Evolutionary conservation across 2,329 filamentous ascomycete genomes (phyloP).

Genomic region (Fonsecaea pugnacius): DNA sequence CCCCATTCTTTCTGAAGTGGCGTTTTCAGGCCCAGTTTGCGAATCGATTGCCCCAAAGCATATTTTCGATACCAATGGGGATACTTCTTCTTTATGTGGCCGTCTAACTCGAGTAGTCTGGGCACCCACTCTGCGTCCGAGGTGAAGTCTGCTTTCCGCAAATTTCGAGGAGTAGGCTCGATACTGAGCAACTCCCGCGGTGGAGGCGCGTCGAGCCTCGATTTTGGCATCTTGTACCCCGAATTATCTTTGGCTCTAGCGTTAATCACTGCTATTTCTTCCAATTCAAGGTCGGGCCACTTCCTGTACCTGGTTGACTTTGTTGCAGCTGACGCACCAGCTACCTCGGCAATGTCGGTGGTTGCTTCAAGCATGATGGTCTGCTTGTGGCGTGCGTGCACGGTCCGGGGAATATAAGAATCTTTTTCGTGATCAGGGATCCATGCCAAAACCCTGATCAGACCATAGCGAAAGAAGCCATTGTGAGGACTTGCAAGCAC

Average conservation of each 20-base stretch:
- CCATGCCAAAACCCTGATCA: constrained; percentile 80
- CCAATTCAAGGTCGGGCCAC: constrained; percentile 25
- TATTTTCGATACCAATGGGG: constrained; percentile 19
- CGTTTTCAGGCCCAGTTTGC: constrained; percentile 5
- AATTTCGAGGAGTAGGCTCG: constrained; percentile 15
- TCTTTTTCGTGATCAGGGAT: constrained; percentile 64
- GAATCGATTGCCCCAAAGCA: neutral
- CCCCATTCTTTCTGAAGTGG: constrained; percentile 27
- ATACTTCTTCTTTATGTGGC: constrained; percentile 18
- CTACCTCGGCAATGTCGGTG: constrained; percentile 30
- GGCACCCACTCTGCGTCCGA: constrained; percentile 28
- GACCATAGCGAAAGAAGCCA: constrained; percentile 75
- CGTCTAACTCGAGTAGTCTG: constrained; percentile 23
- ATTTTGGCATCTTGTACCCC: constrained; percentile 1
- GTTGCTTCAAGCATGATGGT: constrained; percentile 31
- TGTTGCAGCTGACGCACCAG: constrained; percentile 15
- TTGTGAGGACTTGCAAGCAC: constrained; percentile 57
- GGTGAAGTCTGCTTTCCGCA: constrained; percentile 18
- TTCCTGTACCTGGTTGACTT: constrained; percentile 18
- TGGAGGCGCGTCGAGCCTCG: constrained; percentile 16
- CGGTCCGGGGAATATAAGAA: constrained; percentile 63
- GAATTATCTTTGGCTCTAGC: constrained; percentile 8
- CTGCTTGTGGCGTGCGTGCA: constrained; percentile 54
- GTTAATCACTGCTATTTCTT: constrained; percentile 23
- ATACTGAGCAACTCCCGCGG: constrained; percentile 24